Base-by-base conservation (phyloP, 192 early-diverging fungal genomes). In the Funneliformis geosporum region DNA sequence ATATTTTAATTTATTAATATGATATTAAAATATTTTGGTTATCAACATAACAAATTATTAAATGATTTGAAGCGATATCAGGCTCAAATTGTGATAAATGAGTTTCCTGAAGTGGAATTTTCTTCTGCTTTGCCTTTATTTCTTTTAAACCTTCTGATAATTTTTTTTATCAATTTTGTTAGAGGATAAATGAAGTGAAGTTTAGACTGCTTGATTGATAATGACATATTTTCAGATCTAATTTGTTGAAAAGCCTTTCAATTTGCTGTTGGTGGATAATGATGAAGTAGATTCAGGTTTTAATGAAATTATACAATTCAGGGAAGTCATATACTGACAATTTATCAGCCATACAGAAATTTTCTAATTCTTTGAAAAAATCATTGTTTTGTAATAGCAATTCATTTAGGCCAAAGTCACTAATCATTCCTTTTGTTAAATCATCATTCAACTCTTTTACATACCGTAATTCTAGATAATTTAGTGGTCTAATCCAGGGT, bases 191-290 rank as follows among this genome's bases (percentile, higher is more conserved):
- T n/a, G n/a, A n/a, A n/a, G n/a, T 33, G 33, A 33, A 33, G 33
- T 33, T 33, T 33, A 33, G 33, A 33, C 2, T 33, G 33, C 33
- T 33, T 33, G 2, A 33, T n/a, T 33, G 33, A 33, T 33, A 21
- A 7, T 70, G 68, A 14, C 21, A 70, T 70, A 70, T 40, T 43
- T 70, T 70, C n/a, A 18, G 43, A 7, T n/a, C 43, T 7, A 8
- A 70, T 27, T 10, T 75, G 38, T 21, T 75, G 38, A 38, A 75
- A 75, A 3, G 60, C 18, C 59, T 50, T 40, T 75, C 28, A 1
- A 55, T 50, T 75, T 75, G 59, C 27, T 75, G 46, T 38, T 75
- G 55, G 38, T 75, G 28, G 11, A 75, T 59, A 1, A 44, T 23
- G 5, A 72, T 72, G 44, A n/a, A 75, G 7, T 40, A 75, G 27